Conservation (phyloP, 192 early-diverging fungal genomes). For the Coemansia sp. region DNA sequence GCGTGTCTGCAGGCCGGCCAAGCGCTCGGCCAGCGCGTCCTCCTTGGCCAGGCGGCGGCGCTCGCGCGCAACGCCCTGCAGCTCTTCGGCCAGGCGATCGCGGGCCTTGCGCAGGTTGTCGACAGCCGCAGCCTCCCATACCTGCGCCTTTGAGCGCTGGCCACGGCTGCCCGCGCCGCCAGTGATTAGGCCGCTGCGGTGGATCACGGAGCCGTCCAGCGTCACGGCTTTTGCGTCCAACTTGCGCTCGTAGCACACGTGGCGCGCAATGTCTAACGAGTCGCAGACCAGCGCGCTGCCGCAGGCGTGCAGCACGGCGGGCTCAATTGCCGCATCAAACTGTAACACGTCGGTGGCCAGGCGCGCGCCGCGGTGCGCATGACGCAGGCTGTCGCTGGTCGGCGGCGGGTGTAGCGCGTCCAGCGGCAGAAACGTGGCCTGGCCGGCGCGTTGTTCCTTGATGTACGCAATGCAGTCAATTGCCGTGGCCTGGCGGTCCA, state of each 20-base stretch:
- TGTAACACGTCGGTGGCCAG: conserved; percentile 93
- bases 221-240: conserved; percentile 88
- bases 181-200: conserved; percentile 95
- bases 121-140: conserved; percentile 88
- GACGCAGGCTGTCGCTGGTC: conserved; percentile 77
- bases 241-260: conserved; percentile 78
- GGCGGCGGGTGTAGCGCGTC: conserved; percentile 71
- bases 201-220: conserved; percentile 91
- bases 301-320: conserved; percentile 85
- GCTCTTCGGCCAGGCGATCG: conserved; percentile 63
- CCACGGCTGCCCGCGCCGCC: conserved; percentile 61
- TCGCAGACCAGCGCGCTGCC: conserved; percentile 93
- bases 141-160: conserved; percentile 47
- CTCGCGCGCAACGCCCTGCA: conserved; percentile 66
- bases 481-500: conserved; percentile 86
- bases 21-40: conserved; percentile 56
- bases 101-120: conserved; percentile 70
- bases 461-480: conserved; percentile 95
- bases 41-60: conserved; percentile 67
- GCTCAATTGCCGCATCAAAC: conserved; percentile 71
- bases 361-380: conserved; percentile 72
- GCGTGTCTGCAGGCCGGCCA: conserved; percentile 59
- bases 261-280: conserved; percentile 72
- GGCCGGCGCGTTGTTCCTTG: conserved; percentile 85
- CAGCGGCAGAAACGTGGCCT: conserved; percentile 92